Evolutionary conservation across 129 eudicot genomes (phyloP).

Genomic region (Chrysanthemum makinoi): DNA sequence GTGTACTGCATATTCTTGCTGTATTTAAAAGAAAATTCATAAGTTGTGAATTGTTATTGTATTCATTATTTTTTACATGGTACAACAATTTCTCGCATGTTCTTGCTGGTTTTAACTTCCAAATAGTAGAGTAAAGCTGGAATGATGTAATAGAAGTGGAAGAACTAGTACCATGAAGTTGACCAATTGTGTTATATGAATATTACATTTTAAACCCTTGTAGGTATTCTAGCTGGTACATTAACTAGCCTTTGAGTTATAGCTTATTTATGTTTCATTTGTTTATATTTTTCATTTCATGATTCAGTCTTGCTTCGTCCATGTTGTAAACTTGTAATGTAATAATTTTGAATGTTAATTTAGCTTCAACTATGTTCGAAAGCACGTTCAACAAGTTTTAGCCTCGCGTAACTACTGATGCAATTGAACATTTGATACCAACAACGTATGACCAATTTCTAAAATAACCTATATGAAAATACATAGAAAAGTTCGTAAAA

Average conservation of each 20-base stretch:
- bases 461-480: too few relatives aligned
- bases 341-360: neutral
- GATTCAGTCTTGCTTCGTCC: neutral
- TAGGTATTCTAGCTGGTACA: neutral
- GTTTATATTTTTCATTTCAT: neutral
- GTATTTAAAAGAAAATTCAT: conserved; percentile 7
- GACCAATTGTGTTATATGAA: conserved; percentile 14
- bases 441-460: too few relatives aligned
- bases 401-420: too few relatives aligned
- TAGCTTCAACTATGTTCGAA: neutral
- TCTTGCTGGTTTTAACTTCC: too few relatives aligned
- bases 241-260: conserved; percentile 14
- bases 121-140: conserved; percentile 1
- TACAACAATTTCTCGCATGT: too few relatives aligned
- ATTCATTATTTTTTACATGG: neutral
- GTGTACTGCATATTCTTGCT: conserved; percentile 14
- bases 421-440: too few relatives aligned
- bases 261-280: neutral
- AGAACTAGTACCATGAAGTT: conserved; percentile 12
- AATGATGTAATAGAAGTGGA: conserved; percentile 16
- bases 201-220: conserved; percentile 8
- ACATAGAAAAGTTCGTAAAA: too few relatives aligned
- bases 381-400: too few relatives aligned
- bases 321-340: neutral
- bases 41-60: neutral